These are phyloP conservation scores for Malbranchea cinnamomea DNA, from an alignment of 2,329 filamentous ascomycete genomes.

Conservation along the genomic window DNA sequence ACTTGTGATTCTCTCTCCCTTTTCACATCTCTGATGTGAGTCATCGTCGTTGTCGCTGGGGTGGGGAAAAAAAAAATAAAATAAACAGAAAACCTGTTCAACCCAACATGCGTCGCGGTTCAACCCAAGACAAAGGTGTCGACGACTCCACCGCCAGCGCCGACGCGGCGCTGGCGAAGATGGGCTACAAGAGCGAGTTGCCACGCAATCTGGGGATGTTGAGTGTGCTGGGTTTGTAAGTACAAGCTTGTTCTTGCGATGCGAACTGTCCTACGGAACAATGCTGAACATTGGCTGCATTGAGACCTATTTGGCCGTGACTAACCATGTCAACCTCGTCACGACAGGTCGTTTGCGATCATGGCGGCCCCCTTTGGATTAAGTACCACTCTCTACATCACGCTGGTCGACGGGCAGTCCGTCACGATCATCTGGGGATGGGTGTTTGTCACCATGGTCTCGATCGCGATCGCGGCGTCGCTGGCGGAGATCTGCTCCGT, in stretches of 20 bases:
- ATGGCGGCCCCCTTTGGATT: slow-evolving; percentile 59
- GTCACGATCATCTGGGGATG: slow-evolving; percentile 58
- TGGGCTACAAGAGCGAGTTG: slow-evolving; percentile 55
- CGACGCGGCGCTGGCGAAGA: slow-evolving; percentile 46
- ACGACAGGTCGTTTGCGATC: slow-evolving; percentile 49
- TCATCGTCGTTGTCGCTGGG: too few species aligned
- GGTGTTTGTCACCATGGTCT: slow-evolving; percentile 50
- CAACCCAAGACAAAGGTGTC: too few species aligned
- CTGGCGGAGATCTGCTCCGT: slow-evolving; percentile 56
- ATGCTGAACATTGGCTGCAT: not conserved
- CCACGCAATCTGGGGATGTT: slow-evolving; percentile 54
- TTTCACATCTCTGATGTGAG: too few species aligned
- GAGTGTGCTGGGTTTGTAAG: slow-evolving; percentile 48
- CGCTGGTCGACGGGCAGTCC: slow-evolving; percentile 50
- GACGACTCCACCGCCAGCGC: too few species aligned
- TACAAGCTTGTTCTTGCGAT: slow-evolving; percentile 6
- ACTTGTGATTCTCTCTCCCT: too few species aligned
- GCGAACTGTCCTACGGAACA: too few species aligned
- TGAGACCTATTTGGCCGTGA: not conserved
- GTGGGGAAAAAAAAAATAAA: too few species aligned
- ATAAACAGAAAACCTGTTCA: too few species aligned
- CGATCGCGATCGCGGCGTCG: slow-evolving; percentile 48
- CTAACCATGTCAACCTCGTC: slow-evolving; percentile 5
- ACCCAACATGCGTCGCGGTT: too few species aligned
- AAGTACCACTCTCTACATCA: slow-evolving; percentile 53